Conservation (phyloP, 148 eudicot species). For the Oxyria digyna region DNA sequence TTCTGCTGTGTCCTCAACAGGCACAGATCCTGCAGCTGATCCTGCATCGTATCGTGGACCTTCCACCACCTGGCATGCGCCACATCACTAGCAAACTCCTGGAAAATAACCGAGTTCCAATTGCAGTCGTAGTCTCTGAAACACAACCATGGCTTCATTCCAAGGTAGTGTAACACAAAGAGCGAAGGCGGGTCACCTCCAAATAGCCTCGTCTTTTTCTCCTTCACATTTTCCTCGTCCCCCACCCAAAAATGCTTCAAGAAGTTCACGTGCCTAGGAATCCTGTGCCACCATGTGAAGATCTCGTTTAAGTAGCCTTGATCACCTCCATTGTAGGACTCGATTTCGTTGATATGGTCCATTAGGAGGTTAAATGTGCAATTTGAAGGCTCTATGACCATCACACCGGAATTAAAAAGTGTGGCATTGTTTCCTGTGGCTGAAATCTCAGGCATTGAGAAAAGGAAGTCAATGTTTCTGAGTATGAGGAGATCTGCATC, state of each 20-base stretch:
- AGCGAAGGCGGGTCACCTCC: conserved; percentile 71
- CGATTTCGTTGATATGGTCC: conserved; percentile 61
- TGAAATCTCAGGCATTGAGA: conserved; percentile 67
- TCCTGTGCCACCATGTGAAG: conserved; percentile 92
- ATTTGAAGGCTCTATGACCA: conserved; percentile 85
- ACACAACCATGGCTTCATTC: conserved; percentile 84
- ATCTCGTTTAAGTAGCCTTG: conserved; percentile 89
- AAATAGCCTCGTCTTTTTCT: conserved; percentile 45
- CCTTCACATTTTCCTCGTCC: conserved; percentile 53
- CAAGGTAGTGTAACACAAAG: conserved; percentile 72
- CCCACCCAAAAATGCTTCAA: conserved; percentile 68
- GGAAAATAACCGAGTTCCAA: conserved; percentile 52
- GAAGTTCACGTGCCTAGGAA: conserved; percentile 70
- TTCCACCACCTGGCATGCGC: conserved; percentile 79
- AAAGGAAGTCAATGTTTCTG: conserved; percentile 67
- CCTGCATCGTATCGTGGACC: conserved; percentile 77
- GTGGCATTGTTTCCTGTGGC: conserved; percentile 80
- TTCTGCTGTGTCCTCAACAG: conserved; percentile 42
- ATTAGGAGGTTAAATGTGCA: conserved; percentile 67
- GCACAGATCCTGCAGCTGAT: conserved; percentile 47
- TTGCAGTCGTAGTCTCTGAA: conserved; percentile 80
- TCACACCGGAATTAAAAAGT: conserved; percentile 87
- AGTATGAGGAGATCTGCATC: conserved; percentile 75
- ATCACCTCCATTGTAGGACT: conserved; percentile 89
- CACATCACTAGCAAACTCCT: conserved; percentile 75